Evolutionary conservation across 2,329 filamentous ascomycete species (phyloP).

Genomic region (Emergomyces pasteurianus): DNA sequence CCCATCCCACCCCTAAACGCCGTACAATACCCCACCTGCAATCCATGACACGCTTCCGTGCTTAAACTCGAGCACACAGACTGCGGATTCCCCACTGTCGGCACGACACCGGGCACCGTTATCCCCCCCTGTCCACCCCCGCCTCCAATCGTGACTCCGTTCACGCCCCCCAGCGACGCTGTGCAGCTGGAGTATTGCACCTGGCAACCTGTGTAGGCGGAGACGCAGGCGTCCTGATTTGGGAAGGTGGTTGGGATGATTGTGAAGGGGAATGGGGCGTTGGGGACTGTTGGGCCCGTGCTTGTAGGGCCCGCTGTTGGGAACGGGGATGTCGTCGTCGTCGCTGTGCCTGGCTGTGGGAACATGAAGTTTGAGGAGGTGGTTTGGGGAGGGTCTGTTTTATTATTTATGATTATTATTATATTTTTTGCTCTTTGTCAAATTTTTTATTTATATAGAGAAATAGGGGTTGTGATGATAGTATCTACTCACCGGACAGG

Average conservation of each 20-base stretch:
- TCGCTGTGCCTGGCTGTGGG: conserved; percentile 21
- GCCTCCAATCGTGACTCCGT: conserved; percentile 41
- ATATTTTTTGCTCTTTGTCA: too few relatives aligned
- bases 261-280: conserved; percentile 41
- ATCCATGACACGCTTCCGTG: conserved; percentile 35
- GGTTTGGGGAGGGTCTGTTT: conserved; percentile 12
- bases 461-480: too few relatives aligned
- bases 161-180: conserved; percentile 35
- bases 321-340: conserved; percentile 18
- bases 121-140: conserved; percentile 33
- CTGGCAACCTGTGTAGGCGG: conserved; percentile 43
- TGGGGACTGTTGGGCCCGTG: conserved; percentile 34
- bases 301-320: conserved; percentile 10
- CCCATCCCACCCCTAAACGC: conserved; percentile 22
- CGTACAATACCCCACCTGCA: conserved; percentile 36
- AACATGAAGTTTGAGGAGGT: conserved; percentile 21
- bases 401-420: too few relatives aligned
- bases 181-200: conserved; percentile 35
- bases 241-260: conserved; percentile 43
- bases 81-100: conserved; percentile 26
- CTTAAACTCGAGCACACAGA: conserved; percentile 38
- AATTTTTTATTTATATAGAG: too few relatives aligned
- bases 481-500: conserved; percentile 25
- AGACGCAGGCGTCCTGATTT: conserved; percentile 40
- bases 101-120: conserved; percentile 35